phyloP scores from a whole-genome alignment of 306 rosid species.

The Rosa multiflora region DNA sequence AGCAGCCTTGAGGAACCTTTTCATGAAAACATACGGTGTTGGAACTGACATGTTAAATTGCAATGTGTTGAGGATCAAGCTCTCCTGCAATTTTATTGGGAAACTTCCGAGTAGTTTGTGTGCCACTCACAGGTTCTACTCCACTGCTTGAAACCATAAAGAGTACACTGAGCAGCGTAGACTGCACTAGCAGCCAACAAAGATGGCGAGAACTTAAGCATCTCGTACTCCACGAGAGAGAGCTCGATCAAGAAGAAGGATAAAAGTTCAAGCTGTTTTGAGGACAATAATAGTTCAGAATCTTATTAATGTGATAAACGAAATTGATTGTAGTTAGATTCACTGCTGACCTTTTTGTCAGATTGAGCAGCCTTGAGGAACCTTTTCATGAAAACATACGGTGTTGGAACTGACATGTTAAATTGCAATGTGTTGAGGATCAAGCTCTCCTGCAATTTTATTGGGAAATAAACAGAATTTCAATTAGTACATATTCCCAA shows the following conservation, averaged over 20 bases:
- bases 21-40: slow-evolving; percentile 77
- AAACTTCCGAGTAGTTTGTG: slow-evolving; percentile 66
- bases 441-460: slow-evolving; percentile 66
- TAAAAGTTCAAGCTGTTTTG: slow-evolving; percentile 65
- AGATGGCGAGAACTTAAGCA: slow-evolving; percentile 83
- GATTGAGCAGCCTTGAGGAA: slow-evolving; percentile 96
- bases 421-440: slow-evolving; percentile 79
- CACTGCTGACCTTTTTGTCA: slow-evolving; percentile 55
- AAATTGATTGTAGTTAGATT: neutral
- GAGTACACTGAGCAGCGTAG: slow-evolving; percentile 68
- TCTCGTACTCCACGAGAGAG: slow-evolving; percentile 80
- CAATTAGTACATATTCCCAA: neutral
- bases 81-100: slow-evolving; percentile 56
- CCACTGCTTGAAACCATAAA: slow-evolving; percentile 67
- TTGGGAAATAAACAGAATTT: neutral
- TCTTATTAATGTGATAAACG: neutral
- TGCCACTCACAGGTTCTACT: slow-evolving; percentile 87
- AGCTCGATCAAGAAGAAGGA: slow-evolving; percentile 93
- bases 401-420: slow-evolving; percentile 91
- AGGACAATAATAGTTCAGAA: neutral
- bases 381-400: slow-evolving; percentile 77
- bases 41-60: slow-evolving; percentile 93
- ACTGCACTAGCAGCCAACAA: slow-evolving; percentile 85
- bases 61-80: slow-evolving; percentile 70
- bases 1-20: slow-evolving; percentile 95